Evolutionary conservation across 129 eudicot species (phyloP), one percentile per base, ranked within the genome.

Genomic region (Solidago caesia): DNA sequence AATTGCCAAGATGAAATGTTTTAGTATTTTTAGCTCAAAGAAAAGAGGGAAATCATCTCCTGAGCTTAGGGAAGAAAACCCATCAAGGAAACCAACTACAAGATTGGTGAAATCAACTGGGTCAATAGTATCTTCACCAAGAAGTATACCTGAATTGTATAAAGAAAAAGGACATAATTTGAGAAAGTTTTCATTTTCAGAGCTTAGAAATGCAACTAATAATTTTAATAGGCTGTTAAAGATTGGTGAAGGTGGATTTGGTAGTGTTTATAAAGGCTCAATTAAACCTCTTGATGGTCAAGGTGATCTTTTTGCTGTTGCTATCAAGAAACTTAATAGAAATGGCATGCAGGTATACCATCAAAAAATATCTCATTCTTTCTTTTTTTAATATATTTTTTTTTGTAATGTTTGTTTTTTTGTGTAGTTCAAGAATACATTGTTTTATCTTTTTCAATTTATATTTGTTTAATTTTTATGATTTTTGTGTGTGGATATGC

Each of bases 211-310:
- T 75, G 97, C 96, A 4, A 91, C 97, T 4, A 83, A 83, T 58
- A 75, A 79, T 69, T 91, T 91, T 83, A 80, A 82, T 27, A 77
- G 86, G 80, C 29, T 75, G 91, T 71, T 85, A 5, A 91, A 82
- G 84, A 85, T 91, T 48, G 97, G 96, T 3, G 91, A 91, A 80
- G 97, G 97, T 56, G 97, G 97, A 26, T 91, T 89, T 73, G 97
- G 97, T 4, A 85, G 85, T 67, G 97, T 91, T 21, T 91, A 91
- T 81, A 91, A 83, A 74, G 97, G 90, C 33, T 70, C 88, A 4
- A 82, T 91, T 76, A 67, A 25, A 66, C 86, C 83, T 59, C 67
- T 44, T 47, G 41, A 74, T 82, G 86, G 81, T 5, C 81, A 81
- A 71, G 82, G 81, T 14, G 78, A 77, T 13, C 85, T 87, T 63